Evolutionary conservation across 352 stramenopile genomes (phyloP), one percentile per base, ranked within the genome.

Genomic region (Pythium myriotylum): DNA sequence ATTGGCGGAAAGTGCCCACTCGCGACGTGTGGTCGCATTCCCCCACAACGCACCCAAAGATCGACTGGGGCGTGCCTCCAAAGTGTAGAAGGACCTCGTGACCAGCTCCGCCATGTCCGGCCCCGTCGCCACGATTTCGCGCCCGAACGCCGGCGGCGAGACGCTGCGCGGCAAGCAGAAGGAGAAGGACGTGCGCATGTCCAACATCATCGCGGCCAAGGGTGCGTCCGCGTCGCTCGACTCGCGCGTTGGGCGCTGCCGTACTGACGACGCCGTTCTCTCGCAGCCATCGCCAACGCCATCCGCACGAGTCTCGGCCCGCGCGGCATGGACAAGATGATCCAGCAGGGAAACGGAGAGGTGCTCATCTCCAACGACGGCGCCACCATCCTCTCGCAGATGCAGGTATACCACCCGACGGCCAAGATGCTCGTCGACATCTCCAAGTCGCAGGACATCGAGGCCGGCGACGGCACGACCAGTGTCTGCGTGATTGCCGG

Each of bases 301-400:
- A 97, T 99, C 67, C 91, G 97, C 56, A 99, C 97, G 59, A 99
- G 92, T 58, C 83, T 99, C 22, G 98, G 98, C 0, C 98, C 98
- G 10, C 89, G 96, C 20, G 97, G 97, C 45, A 99, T 99, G 97
- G 97, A 99, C 88, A 99, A 99, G 86, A 98, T 99, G 80, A 98
- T 99, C 73, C 92, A 99, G 75, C 88, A 97, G 52, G 87, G 89
- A 55, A 95, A 98, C 67, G 97, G 97, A 51, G 97, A 99, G 70
- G 97, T 99, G 43, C 89, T 99, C 50, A 99, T 99, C 69, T 99
- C 97, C 58, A 99, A 99, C 77, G 98, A 99, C 66, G 98, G 98
- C 52, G 97, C 97, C 26, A 99, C 98, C 24, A 99, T 99, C 72
- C 84, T 99, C 49, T 84, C 98, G 64, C 96, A 98, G 75, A 99